phyloP scores from a whole-genome alignment of 305 asterid species.

The Fraxinus greggii region DNA sequence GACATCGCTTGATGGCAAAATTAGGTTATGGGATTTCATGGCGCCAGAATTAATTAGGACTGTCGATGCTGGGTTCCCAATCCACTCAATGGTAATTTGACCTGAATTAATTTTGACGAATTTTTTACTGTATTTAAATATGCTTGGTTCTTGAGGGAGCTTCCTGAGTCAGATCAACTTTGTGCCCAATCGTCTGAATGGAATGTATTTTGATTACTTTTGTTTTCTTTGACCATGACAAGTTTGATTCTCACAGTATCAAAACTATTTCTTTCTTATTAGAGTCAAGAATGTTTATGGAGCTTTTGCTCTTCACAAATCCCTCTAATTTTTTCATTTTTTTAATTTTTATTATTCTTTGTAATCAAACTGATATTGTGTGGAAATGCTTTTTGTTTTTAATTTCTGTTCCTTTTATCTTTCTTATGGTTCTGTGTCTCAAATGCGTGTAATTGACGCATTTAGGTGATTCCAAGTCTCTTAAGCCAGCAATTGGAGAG shows the following conservation, averaged over 20 bases:
- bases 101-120: neutral
- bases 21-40: slow-evolving; percentile 83
- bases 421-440: neutral
- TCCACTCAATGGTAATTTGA: slow-evolving; percentile 68
- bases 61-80: slow-evolving; percentile 51
- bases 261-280: neutral
- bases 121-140: neutral
- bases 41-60: slow-evolving; percentile 67
- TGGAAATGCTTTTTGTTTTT: neutral
- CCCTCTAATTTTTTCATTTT: neutral
- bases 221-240: neutral
- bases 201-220: neutral
- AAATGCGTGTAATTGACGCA: neutral
- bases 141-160: neutral
- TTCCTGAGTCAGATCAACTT: neutral
- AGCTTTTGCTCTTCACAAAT: neutral
- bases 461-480: slow-evolving; percentile 80
- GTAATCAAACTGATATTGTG: neutral
- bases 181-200: neutral
- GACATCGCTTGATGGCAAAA: slow-evolving; percentile 80
- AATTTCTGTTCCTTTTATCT: neutral
- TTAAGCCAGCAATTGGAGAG: slow-evolving; percentile 37
- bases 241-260: neutral
- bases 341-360: neutral
- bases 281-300: neutral